Percentiles rank a stretch among this genome's conserved stretches.
Conservation (phyloP, 75 land plant genomes). For the Selaginella tamariscina region DNA sequence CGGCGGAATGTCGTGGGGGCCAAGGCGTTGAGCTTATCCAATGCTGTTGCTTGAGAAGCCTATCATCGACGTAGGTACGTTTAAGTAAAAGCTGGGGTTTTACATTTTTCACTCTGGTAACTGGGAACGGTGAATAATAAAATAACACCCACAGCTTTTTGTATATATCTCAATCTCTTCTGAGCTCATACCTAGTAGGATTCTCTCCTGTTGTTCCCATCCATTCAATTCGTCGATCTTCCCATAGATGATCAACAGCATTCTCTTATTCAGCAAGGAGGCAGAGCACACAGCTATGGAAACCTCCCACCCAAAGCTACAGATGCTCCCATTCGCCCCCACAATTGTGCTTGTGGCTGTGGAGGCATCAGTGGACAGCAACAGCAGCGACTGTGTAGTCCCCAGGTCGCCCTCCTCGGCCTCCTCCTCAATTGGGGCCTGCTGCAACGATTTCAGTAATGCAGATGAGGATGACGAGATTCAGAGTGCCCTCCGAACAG, state of each 20-base stretch:
- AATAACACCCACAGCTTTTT: not conserved
- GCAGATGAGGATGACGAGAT: not conserved
- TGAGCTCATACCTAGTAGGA: not conserved
- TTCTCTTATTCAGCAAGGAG: not conserved
- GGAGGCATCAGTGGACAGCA: not conserved
- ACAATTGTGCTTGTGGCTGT: not conserved
- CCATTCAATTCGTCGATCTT: too few relatives aligned
- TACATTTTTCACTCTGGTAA: too few relatives aligned
- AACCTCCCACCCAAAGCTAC: too few relatives aligned
- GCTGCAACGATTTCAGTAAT: not conserved
- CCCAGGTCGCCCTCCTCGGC: not conserved
- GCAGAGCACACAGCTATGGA: too few relatives aligned
- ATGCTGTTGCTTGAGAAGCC: not conserved
- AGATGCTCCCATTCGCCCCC: not conserved
- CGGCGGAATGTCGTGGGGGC: not conserved
- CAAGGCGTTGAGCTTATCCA: not conserved
- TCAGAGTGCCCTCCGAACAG: not conserved
- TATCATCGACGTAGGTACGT: not conserved
- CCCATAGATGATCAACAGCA: not conserved
- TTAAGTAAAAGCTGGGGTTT: not conserved
- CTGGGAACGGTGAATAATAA: not conserved
- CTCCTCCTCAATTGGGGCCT: not conserved
- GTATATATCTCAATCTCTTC: not conserved
- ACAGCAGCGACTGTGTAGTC: not conserved
- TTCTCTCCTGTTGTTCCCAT: not conserved